Conservation (phyloP, 306 rosid genomes). For the Cucurbita maxima region DNA sequence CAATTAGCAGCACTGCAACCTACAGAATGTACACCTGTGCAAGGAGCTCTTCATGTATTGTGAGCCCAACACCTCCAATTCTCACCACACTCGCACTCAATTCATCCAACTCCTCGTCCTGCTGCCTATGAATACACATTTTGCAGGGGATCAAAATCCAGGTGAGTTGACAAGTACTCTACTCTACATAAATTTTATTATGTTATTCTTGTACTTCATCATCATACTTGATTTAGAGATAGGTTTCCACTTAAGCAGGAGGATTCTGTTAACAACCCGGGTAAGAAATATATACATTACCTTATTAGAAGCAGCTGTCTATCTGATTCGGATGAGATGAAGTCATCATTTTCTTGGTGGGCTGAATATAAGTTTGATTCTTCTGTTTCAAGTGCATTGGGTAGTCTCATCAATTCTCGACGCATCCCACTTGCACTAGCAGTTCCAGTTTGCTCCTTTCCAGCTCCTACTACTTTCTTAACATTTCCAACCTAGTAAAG, state of each 20-base stretch:
- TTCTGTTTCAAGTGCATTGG: conserved; percentile 41
- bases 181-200: neutral
- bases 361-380: conserved; percentile 38
- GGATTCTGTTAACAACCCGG: neutral
- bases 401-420: conserved; percentile 80
- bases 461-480: conserved; percentile 49
- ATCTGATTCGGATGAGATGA: conserved; percentile 86
- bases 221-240: neutral
- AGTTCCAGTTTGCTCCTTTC: conserved; percentile 36
- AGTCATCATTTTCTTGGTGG: conserved; percentile 45
- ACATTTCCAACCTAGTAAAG: conserved; percentile 42
- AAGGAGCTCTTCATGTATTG: conserved; percentile 83
- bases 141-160: conserved; percentile 13
- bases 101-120: conserved; percentile 93
- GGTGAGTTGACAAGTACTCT: neutral
- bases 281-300: conserved; percentile 1
- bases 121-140: conserved; percentile 38
- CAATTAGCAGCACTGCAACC: neutral
- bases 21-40: conserved; percentile 51
- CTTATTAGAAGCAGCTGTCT: conserved; percentile 82
- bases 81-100: conserved; percentile 81
- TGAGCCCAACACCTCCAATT: conserved; percentile 97
- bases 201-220: neutral
- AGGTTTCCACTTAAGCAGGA: neutral
- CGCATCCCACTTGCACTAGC: conserved; percentile 44